Percentiles rank a stretch among this genome's conserved stretches.
Conservation (phyloP, 2,329 filamentous ascomycete genomes). For the Elsinoe batatas region DNA sequence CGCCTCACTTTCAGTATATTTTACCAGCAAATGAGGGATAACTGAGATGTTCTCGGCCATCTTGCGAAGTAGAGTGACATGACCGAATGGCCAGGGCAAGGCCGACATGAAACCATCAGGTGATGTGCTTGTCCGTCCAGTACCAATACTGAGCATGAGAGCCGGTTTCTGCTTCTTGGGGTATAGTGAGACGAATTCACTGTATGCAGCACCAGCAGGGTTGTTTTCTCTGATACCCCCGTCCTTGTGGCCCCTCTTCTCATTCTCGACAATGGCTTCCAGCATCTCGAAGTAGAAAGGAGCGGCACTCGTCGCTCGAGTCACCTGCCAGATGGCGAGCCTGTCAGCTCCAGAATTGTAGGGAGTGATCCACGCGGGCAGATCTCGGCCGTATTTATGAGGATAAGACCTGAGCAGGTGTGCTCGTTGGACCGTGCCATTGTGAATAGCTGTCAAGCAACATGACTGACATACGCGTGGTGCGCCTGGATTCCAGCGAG, state of each 20-base stretch:
- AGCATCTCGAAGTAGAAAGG: slow-evolving; percentile 45
- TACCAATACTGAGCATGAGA: slow-evolving; percentile 38
- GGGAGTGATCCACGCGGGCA: slow-evolving; percentile 36
- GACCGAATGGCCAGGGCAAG: slow-evolving; percentile 38
- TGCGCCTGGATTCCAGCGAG: slow-evolving; percentile 16
- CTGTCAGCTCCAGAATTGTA: slow-evolving; percentile 41
- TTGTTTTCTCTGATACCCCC: slow-evolving; percentile 44
- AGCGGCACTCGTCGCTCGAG: slow-evolving; percentile 43
- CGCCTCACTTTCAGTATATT: slow-evolving; percentile 43
- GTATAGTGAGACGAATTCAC: slow-evolving; percentile 38
- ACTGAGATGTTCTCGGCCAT: slow-evolving; percentile 41
- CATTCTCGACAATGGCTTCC: slow-evolving; percentile 33
- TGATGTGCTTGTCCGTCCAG: slow-evolving; percentile 34
- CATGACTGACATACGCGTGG: slow-evolving; percentile 31
- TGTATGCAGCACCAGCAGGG: slow-evolving; percentile 38
- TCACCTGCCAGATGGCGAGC: slow-evolving; percentile 43
- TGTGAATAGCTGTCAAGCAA: slow-evolving; percentile 41
- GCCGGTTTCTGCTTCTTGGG: slow-evolving; percentile 32
- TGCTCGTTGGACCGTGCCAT: slow-evolving; percentile 37
- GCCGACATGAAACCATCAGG: slow-evolving; percentile 39
- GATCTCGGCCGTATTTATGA: slow-evolving; percentile 34
- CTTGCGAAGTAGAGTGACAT: slow-evolving; percentile 32
- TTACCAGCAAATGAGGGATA: slow-evolving; percentile 41
- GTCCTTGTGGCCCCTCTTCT: slow-evolving; percentile 37
- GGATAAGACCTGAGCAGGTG: slow-evolving; percentile 41